Base-by-base conservation (phyloP, 352 stramenopile genomes). In the Bremia lactucae region DNA sequence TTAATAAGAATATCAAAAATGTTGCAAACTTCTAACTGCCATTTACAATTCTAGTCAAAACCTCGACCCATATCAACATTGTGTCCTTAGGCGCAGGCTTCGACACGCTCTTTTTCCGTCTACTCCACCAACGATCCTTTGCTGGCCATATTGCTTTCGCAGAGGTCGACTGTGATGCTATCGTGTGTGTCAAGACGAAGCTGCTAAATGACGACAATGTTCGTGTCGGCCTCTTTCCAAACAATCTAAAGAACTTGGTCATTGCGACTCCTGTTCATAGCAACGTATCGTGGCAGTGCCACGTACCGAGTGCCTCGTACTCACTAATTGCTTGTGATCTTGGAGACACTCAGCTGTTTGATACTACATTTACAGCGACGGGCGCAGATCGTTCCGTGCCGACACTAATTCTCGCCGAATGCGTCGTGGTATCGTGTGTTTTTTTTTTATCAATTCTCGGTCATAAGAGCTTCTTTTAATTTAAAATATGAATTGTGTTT, bases 91-190 rank as follows among this genome's bases (percentile, higher is more conserved):
- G 74, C 20, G 69, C 72, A 14, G 74, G 75, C 7, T 88, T 84
- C 38, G 75, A 88, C 58, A 85, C 72, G 28, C 57, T 85, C 3
- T 83, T 77, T 50, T 88, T 85, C 54, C 70, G 72, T 28, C 36
- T 88, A 7, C 31, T 68, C 13, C 41, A 67, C 31, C 42, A 70
- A 9, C 42, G 51, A 4, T 16, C 45, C 11, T 65, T 47, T 45
- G n/a, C 20, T 41, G 23, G 44, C 1, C 46, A 52, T 6, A 1
- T 82, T 13, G 25, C 34, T 2, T 76, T 84, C 24, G 51, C 62
- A 4, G 75, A 88, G 46, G 60, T 85, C 23, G 75, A 88, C 53
- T 85, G 70, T 45, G 50, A 66, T 2, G 52, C 46, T 15, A 85
- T 88, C 38, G 63, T 68, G 16, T 11, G 31, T 14, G 59, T 65